Evolutionary conservation across 1,284 basidiomycete species (phyloP).

Genomic region (Phenoliferia sp.): DNA sequence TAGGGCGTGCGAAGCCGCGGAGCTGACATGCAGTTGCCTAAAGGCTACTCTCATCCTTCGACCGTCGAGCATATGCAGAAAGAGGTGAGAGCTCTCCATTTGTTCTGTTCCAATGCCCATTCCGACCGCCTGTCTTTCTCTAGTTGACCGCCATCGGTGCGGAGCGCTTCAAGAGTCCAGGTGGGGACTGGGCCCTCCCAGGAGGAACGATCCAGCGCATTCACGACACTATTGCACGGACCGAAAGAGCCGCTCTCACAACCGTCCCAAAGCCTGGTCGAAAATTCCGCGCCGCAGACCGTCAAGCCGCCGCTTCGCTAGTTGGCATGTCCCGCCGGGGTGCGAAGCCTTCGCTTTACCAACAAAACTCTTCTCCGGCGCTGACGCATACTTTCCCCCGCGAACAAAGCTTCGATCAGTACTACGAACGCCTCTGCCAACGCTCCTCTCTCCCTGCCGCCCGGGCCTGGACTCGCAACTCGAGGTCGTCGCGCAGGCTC

Average conservation of each 20-base stretch:
- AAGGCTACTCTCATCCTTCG: conserved; percentile 3
- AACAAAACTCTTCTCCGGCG: background rate
- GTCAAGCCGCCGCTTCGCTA: background rate
- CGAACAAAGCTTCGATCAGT: background rate
- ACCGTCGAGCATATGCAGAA: conserved; percentile 7
- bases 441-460: background rate
- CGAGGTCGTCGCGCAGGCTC: conserved; percentile 11
- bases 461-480: background rate
- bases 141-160: conserved; percentile 20
- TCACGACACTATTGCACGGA: conserved; percentile 6
- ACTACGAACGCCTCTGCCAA: background rate
- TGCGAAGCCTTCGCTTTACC: background rate
- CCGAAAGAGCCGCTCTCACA: background rate
- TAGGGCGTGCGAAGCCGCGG: background rate
- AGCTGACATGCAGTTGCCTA: background rate
- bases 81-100: background rate
- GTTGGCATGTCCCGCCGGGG: conserved; percentile 7
- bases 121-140: background rate
- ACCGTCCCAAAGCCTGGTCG: background rate
- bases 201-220: conserved; percentile 5
- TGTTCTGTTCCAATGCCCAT: background rate
- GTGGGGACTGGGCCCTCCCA: conserved; percentile 2
- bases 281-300: background rate
- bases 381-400: background rate
- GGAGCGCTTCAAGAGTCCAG: conserved; percentile 19